A percentile compares a stretch with the other conserved stretches of the same genome.
Conservation (phyloP, 2,329 filamentous ascomycete species). For the Cryphonectria parasitica region DNA sequence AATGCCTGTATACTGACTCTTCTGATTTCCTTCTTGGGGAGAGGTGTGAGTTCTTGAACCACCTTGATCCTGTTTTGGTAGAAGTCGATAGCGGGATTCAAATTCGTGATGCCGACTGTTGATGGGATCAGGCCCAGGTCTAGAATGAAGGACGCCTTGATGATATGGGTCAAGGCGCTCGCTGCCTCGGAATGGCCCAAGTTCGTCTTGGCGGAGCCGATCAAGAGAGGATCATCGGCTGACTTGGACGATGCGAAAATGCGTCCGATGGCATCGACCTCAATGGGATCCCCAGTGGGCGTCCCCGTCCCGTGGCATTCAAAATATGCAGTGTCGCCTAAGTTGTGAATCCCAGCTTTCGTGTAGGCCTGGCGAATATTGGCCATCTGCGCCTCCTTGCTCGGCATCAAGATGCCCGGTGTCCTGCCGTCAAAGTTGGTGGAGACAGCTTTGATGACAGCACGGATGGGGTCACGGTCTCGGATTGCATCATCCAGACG, state of each 20-base stretch:
- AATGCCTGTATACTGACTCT: conserved; percentile 22
- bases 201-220: conserved; percentile 41
- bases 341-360: conserved; percentile 22
- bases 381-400: background rate
- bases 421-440: conserved; percentile 3
- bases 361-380: conserved; percentile 2
- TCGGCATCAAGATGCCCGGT: background rate
- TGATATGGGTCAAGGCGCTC: conserved; percentile 41
- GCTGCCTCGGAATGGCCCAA: conserved; percentile 56
- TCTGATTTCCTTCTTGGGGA: conserved; percentile 11
- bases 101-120: conserved; percentile 40
- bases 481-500: background rate
- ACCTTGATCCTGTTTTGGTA: conserved; percentile 35
- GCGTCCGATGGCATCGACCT: conserved; percentile 30
- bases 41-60: conserved; percentile 1
- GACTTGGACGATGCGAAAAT: background rate
- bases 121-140: conserved; percentile 42
- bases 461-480: conserved; percentile 3
- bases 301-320: conserved; percentile 44
- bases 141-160: conserved; percentile 42
- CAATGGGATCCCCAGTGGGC: conserved; percentile 39
- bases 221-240: background rate
- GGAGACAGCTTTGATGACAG: background rate
- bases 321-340: conserved; percentile 28
- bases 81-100: conserved; percentile 41